Base-by-base conservation (phyloP, 192 early-diverging fungal genomes). In the Fimicolochytrium jonesii region DNA sequence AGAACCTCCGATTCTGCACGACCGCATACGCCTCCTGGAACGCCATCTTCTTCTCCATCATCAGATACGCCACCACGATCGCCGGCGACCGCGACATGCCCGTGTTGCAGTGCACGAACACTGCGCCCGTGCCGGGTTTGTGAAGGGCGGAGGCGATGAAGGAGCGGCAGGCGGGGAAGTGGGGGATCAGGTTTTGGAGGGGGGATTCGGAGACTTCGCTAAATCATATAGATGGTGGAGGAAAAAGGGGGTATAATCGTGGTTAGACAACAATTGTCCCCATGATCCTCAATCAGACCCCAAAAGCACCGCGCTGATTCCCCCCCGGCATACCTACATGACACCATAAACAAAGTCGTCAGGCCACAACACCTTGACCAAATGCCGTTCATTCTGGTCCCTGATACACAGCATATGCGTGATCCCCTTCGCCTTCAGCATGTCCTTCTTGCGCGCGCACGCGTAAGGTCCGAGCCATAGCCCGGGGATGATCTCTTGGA, bases 41-140 rank as follows among this genome's bases (percentile, higher is more conserved):
- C 28, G 78, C 78, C 66, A 87, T 64, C 1, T 77, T 69, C 68
- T 85, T 78, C 0, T 77, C 77, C 56, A 87, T 87, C 89, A 96
- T 96, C 35, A 94, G 59, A 73, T 92, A 96, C 2, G 91, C 92
- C 26, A 92, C 85, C 0, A 93, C 89, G 74, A 96, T 91, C 32
- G 88, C 78, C 6, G 93, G 89, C 28, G 85, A 85, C 56, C 92
- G 77, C 3, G 88, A 89, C 48, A 96, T 88, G 9, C 92, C 93
- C 22, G 87, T 73, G 43, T 67, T 79, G 67, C 79, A 81, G 61
- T 77, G 75, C 3, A 81, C 76, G 33, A 81, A 64, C 9, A 79
- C 74, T 25, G 75, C 73, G 7, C 66, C 69, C 13, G 45, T 22
- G 4, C 13, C 37, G n/a, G n/a, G n/a, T n/a, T n/a, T n/a, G n/a